Evolutionary conservation across 345 rosid species (phyloP), one percentile per base, ranked within the genome.

Genomic region (Bruguiera sexangula): DNA sequence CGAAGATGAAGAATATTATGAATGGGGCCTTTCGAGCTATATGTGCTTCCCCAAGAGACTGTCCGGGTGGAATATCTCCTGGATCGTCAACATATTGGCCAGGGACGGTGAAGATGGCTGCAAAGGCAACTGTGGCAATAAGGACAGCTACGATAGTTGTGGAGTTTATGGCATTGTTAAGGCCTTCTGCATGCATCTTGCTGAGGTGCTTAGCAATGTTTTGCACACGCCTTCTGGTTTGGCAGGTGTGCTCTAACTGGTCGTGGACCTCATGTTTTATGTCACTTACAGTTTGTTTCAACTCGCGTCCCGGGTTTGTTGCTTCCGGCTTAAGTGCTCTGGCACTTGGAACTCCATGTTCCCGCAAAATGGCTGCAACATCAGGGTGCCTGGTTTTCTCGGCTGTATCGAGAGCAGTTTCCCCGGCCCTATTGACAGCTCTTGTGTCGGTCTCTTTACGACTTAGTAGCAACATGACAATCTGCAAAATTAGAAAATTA

Each of bases 141-240:
- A 94, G 86, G 66, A 91, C 98, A 0, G 97, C 98, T 1, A 94
- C 98, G 0, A 94, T 95, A 0, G 98, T 94, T 13, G 98, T 89
- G 71, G 97, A 91, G 81, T 91, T 93, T 48, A 93, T 88, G 1
- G 98, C 97, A 20, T 93, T 93, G 89, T 93, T 92, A 24, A 93
- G 94, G 56, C 98, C 98, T 71, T 91, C 97, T 0, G 79, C 61
- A 18, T 93, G 97, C 97, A 91, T 89, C 76, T 91, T 91, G 81
- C 86, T 87, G 59, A 93, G 67, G 57, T 89, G 90, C 79, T 91
- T 91, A 1, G 96, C 94, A 6, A 93, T 89, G 69, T 92, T 96
- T 62, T 91, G 97, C 56, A 93, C 96, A 16, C 87, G 88, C 70
- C 74, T 91, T 60, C 97, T 79, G 1, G 98, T 93, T 69, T 89